phyloP scores from a whole-genome alignment of 2,329 filamentous ascomycete species.

The Biscogniauxia sp. region DNA sequence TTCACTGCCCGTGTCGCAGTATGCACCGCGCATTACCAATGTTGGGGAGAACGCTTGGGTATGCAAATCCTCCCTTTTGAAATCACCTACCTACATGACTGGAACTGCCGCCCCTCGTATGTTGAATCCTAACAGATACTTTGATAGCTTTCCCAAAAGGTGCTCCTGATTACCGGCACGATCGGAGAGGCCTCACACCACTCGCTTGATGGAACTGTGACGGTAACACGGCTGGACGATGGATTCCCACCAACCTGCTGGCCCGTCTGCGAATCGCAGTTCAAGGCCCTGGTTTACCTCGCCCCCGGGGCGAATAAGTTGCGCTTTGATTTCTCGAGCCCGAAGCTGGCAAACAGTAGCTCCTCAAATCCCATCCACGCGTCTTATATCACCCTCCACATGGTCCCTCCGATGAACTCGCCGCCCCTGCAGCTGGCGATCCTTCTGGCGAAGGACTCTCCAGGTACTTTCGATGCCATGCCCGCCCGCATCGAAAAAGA shows the following conservation, averaged over 20 bases:
- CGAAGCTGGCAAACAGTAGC: constrained; percentile 70
- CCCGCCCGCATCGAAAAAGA: constrained; percentile 74
- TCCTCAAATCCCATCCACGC: constrained; percentile 70
- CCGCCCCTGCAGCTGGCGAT: constrained; percentile 90
- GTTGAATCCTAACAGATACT: constrained; percentile 11
- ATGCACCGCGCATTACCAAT: constrained; percentile 77
- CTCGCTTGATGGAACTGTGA: constrained; percentile 74
- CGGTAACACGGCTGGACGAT: constrained; percentile 79
- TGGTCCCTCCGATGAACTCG: constrained; percentile 72
- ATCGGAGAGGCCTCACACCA: constrained; percentile 70
- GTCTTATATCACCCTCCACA: constrained; percentile 79
- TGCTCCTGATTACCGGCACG: constrained; percentile 76
- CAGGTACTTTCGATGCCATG: constrained; percentile 77
- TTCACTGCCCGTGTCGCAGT: constrained; percentile 67
- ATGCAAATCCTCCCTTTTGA: constrained; percentile 38
- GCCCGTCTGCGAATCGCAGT: constrained; percentile 86
- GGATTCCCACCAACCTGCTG: constrained; percentile 78
- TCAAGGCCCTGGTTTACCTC: constrained; percentile 90
- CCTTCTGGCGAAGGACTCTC: constrained; percentile 82
- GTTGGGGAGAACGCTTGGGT: constrained; percentile 84
- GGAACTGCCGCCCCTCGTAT: not conserved
- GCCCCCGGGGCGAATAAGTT: constrained; percentile 85
- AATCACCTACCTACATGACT: not conserved
- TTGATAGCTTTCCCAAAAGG: constrained; percentile 81
- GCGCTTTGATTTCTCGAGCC: constrained; percentile 82